Conservation (phyloP, 208 protist species). For the Trypanosoma theileri region DNA sequence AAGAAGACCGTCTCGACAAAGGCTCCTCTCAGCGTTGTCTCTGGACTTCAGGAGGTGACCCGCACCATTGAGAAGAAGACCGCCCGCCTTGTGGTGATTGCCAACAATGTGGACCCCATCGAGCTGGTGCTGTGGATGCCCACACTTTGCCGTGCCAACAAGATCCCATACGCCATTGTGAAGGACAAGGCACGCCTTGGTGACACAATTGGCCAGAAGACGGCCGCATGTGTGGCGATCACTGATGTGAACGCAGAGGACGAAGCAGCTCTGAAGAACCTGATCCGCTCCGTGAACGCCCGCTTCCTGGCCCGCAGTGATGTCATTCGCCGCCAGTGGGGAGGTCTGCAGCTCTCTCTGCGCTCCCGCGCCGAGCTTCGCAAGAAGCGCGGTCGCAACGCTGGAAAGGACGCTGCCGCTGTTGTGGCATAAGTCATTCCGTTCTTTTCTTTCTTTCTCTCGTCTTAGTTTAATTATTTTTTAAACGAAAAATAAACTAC, state of each 20-base stretch:
- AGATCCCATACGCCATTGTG: constrained; percentile 99
- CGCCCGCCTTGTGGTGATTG: constrained; percentile 99
- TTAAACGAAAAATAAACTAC: not conserved
- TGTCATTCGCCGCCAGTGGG: constrained; percentile 92
- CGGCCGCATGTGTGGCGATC: constrained; percentile 94
- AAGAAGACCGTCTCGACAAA: constrained; percentile 82
- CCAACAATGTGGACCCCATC: constrained; percentile 99
- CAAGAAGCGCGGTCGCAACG: constrained; percentile 83
- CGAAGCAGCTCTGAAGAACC: constrained; percentile 87
- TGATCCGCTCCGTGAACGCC: constrained; percentile 91
- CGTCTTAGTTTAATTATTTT: constrained; percentile 12
- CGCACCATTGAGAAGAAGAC: constrained; percentile 98
- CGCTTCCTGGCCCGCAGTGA: constrained; percentile 94
- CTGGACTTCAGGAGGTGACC: constrained; percentile 98
- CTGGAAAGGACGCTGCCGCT: constrained; percentile 65
- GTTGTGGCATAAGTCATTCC: constrained; percentile 20
- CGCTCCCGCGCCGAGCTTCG: constrained; percentile 77
- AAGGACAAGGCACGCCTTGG: constrained; percentile 99
- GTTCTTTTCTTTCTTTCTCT: constrained; percentile 5
- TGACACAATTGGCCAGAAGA: constrained; percentile 97
- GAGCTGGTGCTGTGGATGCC: constrained; percentile 99
- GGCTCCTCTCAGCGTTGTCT: constrained; percentile 92
- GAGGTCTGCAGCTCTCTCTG: constrained; percentile 90
- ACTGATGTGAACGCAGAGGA: constrained; percentile 96
- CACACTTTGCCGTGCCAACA: constrained; percentile 98